Base-by-base conservation (phyloP, 2,329 filamentous ascomycete genomes). In the Ceratocystis ficicola region DNA sequence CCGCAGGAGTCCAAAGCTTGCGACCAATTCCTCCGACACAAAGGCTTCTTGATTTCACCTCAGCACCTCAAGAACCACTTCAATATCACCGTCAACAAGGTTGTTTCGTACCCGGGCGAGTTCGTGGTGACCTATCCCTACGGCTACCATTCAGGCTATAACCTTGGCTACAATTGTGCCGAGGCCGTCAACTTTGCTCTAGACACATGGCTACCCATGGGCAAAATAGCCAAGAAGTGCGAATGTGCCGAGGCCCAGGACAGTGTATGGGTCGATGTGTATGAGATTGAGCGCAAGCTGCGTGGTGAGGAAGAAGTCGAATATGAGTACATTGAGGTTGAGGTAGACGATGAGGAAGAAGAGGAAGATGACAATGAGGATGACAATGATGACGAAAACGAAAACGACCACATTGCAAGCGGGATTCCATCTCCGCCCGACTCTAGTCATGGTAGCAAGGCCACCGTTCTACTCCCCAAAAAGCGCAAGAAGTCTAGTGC, bases 41-140 rank as follows among this genome's bases (percentile, higher is more conserved):
- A 99, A 77, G 95, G 90, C 0, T 99, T 96, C 72, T 81, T 99
- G 30, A 95, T 99, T 69, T 99, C 94, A 0, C 94, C 94, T 0
- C 87, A 90, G 50, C 85, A 94, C 67, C 80, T 99, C 10, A 86
- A 90, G 71, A 88, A 89, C 67, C 87, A 96, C 71, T 96, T 89
- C 76, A 90, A 90, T 70, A 96, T 99, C 77, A 93, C 89, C 66
- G 95, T 97, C 73, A 99, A 99, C 79, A 93, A 90, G 72, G 83
- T 95, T 69, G 89, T 97, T 12, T 95, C 95, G 62, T 91, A 96
- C 71, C 94, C 96, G 69, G 93, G 94, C 68, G 94, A 99, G 73
- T 99, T 99, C 70, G 91, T 99, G 68, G 95, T 99, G 69, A 99
- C 94, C 0, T 99, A 96, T 73, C 94, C 94, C 0, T 99, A 97